phyloP scores from a whole-genome alignment of 305 asterid genomes.

The Andrographis paniculata region DNA sequence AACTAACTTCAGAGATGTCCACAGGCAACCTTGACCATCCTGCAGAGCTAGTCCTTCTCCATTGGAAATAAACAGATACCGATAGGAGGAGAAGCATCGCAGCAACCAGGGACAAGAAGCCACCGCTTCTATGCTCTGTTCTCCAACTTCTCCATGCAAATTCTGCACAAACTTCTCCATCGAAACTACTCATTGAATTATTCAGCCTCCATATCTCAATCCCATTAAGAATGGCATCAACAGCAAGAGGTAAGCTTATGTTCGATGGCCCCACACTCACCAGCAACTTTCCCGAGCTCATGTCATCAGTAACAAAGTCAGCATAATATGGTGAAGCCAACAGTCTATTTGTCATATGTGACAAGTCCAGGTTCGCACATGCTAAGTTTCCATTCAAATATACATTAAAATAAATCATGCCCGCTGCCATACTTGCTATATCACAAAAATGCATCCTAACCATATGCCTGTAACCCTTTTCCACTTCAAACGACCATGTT shows the following conservation, averaged over 20 bases:
- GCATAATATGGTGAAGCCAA: slow-evolving; percentile 91
- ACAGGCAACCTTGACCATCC: slow-evolving; percentile 66
- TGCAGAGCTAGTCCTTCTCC: slow-evolving; percentile 35
- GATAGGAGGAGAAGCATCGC: slow-evolving; percentile 44
- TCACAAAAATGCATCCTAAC: slow-evolving; percentile 88
- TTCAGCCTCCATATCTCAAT: slow-evolving; percentile 76
- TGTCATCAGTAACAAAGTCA: slow-evolving; percentile 55
- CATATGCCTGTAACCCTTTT: slow-evolving; percentile 49
- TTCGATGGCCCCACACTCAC: slow-evolving; percentile 74
- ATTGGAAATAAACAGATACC: slow-evolving; percentile 41
- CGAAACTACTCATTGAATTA: slow-evolving; percentile 66
- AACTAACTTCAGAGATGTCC: slow-evolving; percentile 46
- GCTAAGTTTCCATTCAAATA: slow-evolving; percentile 67
- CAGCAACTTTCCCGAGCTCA: slow-evolving; percentile 29
- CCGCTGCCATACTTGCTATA: slow-evolving; percentile 51
- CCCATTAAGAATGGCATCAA: slow-evolving; percentile 80
- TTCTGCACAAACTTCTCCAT: slow-evolving; percentile 51
- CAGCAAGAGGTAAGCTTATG: slow-evolving; percentile 45
- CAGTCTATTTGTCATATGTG: slow-evolving; percentile 32
- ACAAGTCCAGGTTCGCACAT: slow-evolving; percentile 61
- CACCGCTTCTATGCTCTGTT: slow-evolving; percentile 23
- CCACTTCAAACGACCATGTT: slow-evolving; percentile 57
- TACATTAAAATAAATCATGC: slow-evolving; percentile 67
- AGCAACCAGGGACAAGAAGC: slow-evolving; percentile 41
- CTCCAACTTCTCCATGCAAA: slow-evolving; percentile 52